Base-by-base conservation (phyloP, 2,329 filamentous ascomycete genomes). In the Colletotrichum tropicicola region DNA sequence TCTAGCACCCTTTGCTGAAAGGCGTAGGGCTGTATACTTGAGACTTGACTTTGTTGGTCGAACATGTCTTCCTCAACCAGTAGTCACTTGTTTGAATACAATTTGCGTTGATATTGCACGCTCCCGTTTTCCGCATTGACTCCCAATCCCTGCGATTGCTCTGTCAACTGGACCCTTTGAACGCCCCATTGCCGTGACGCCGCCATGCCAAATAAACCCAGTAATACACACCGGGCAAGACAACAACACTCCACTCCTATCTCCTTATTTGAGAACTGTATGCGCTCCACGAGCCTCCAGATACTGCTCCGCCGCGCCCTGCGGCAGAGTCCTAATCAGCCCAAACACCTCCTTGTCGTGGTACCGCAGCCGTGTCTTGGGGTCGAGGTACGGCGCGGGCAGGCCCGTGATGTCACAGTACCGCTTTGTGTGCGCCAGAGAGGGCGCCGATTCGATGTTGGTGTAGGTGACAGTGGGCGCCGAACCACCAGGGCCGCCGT, bases 351-450 rank as follows among this genome's bases (percentile, higher is more conserved):
- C 96, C 77, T 88, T 92, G 77, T 99, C 91, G 78, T 97, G 92
- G 79, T 99, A 99, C 67, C 95, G 86, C 78, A 99, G 79, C 68
- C 95, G 87, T 39, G 94, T 97, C 86, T 99, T 99, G 3, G 96
- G 97, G 75, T 99, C 96, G 30, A 92, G 89, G 76, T 99, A 99
- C 6, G 92, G 91, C 28, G 94, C 93, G n/a, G 93, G 89, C 69
- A 99, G 81, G 1, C 96, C 97, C 1, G 96, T 99, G 72, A 99
- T 87, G 78, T 99, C 97, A 82, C 96, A 99, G 79, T 98, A 99
- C 73, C 91, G 92, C 78, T 91, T 94, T 74, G 92, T 88, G 70
- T 93, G 91, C 53, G 91, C 91, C 72, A 98, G 82, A 63, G 92
- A 96, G 39, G 96, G 96, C 3, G 96, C 95, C 49, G 93, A 94